Percentiles rank a stretch among this genome's conserved stretches.
Evolutionary conservation across 2,329 filamentous ascomycete species (phyloP).

Genomic region (Coleophoma eucalyptorum): DNA sequence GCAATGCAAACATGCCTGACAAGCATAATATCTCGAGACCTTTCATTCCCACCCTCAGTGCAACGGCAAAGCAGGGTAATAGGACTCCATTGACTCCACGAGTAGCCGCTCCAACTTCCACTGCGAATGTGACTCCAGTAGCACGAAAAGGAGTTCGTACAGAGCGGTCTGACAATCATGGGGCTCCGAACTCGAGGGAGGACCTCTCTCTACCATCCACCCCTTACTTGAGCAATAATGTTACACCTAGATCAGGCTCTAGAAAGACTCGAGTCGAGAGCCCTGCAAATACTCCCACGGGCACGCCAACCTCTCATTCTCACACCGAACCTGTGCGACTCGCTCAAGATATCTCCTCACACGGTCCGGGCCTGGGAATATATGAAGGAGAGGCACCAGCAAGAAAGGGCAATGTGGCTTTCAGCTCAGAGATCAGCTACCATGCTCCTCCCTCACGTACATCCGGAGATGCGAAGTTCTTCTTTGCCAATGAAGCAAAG

Average conservation of each 20-base stretch:
- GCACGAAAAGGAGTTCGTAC: slow-evolving; percentile 48
- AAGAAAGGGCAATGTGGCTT: slow-evolving; percentile 31
- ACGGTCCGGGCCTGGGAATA: slow-evolving; percentile 17
- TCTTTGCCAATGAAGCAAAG: slow-evolving; percentile 81
- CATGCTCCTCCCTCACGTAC: slow-evolving; percentile 20
- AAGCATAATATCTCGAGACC: slow-evolving; percentile 45
- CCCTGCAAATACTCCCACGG: slow-evolving; percentile 59
- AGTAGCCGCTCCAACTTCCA: slow-evolving; percentile 36
- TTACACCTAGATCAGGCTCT: slow-evolving; percentile 75
- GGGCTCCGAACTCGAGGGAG: slow-evolving; percentile 33
- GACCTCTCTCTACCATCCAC: slow-evolving; percentile 49
- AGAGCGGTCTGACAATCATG: slow-evolving; percentile 7
- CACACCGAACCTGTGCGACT: slow-evolving; percentile 25
- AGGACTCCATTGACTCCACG: slow-evolving; percentile 57
- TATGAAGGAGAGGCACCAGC: slow-evolving; percentile 19
- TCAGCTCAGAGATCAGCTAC: slow-evolving; percentile 32
- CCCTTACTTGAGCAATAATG: slow-evolving; percentile 58
- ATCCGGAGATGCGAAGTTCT: slow-evolving; percentile 67
- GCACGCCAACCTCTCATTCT: slow-evolving; percentile 45
- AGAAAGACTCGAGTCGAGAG: slow-evolving; percentile 71
- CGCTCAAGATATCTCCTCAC: slow-evolving; percentile 24
- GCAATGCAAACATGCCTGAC: slow-evolving; percentile 39
- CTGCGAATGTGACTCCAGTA: slow-evolving; percentile 23
- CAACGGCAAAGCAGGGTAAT: slow-evolving; percentile 49
- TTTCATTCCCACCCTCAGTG: slow-evolving; percentile 66